Evolutionary conservation across 345 rosid species (phyloP), one percentile per base, ranked within the genome.

Genomic region (Erucastrum elatum): DNA sequence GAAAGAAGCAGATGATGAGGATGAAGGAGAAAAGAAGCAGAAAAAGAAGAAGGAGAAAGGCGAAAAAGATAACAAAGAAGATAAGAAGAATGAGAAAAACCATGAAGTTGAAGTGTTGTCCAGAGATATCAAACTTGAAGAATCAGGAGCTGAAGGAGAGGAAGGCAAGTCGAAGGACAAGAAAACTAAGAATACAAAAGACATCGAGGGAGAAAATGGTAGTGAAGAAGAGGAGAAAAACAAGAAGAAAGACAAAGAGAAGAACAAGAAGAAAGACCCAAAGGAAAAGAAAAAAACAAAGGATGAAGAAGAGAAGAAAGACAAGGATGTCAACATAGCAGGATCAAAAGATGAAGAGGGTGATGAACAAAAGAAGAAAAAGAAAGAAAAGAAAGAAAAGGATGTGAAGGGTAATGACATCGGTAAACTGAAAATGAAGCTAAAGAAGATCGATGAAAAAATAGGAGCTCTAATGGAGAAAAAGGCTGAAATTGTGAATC

Each of bases 361-460:
- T 56, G 64, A 70, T 56, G 63, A 12, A 31, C 53, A 82, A 15
- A 72, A 81, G n/a, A 83, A 17, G 9, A 64, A 80, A 41, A 81
- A 81, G 70, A 58, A 82, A 68, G 80, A 68, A 49, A 82, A 78
- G 76, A 84, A 87, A 66, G 62, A 79, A 46, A 82, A 86, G 61
- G 68, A 46, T 33, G 89, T 68, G 71, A 85, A 84, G 77, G 76
- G 82, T 79, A 86, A 74, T 77, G 87, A 78, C 75, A 27, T 84
- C 8, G 86, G 59, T 69, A 84, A 86, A 80, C 85, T 89, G 59
- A 87, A 87, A 64, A 56, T 37, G 75, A 86, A 88, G 84, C 33
- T 90, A 58, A 89, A 88, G 82, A 87, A 86, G 74, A 79, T 90
- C 5, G 82, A 92, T 80, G 87, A 29, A 61, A 85, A 87, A 84